Percentiles rank a stretch among this genome's conserved stretches.
These are phyloP conservation scores for Sungouiozyma intestinalis DNA, from an alignment of 805 yeast genomes.

Conservation along the genomic window DNA sequence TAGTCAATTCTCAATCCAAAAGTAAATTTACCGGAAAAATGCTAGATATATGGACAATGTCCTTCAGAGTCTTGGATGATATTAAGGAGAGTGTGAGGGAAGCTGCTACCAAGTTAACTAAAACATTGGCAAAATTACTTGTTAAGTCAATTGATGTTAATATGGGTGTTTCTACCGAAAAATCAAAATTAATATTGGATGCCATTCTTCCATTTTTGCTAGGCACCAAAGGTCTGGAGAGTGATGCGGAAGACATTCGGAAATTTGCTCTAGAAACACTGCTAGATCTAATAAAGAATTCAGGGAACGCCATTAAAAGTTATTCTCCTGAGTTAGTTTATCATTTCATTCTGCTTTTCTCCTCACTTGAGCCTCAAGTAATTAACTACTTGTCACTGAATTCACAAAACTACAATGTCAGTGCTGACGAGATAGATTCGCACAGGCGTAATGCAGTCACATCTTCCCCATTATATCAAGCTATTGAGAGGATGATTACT, in stretches of 20 bases:
- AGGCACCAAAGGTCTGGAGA: conserved; percentile 68
- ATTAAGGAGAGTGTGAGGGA: conserved; percentile 85
- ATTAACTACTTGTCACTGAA: conserved; percentile 77
- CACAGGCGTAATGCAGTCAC: conserved; percentile 64
- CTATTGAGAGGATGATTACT: conserved; percentile 62
- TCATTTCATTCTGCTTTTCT: conserved; percentile 61
- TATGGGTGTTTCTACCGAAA: conserved; percentile 30
- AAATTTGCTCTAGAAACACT: conserved; percentile 65
- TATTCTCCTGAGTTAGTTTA: conserved; percentile 60
- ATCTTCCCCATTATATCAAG: conserved; percentile 80
- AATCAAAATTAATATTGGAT: conserved; percentile 38
- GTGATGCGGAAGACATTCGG: conserved; percentile 79
- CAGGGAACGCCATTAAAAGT: conserved; percentile 50
- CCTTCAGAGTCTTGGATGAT: conserved; percentile 85
- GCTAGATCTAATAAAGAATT: conserved; percentile 55
- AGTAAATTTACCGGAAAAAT: conserved; percentile 41
- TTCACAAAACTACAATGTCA: conserved; percentile 77
- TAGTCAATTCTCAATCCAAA: conserved; percentile 49
- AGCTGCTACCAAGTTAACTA: conserved; percentile 64
- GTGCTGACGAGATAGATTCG: conserved; percentile 63
- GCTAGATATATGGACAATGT: conserved; percentile 75
- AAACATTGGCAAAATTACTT: conserved; percentile 51
- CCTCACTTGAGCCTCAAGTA: conserved; percentile 85
- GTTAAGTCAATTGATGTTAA: conserved; percentile 44
- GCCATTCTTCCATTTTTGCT: conserved; percentile 67